phyloP scores from a whole-genome alignment of 148 eudicot species.

The Rhododendron henanense region DNA sequence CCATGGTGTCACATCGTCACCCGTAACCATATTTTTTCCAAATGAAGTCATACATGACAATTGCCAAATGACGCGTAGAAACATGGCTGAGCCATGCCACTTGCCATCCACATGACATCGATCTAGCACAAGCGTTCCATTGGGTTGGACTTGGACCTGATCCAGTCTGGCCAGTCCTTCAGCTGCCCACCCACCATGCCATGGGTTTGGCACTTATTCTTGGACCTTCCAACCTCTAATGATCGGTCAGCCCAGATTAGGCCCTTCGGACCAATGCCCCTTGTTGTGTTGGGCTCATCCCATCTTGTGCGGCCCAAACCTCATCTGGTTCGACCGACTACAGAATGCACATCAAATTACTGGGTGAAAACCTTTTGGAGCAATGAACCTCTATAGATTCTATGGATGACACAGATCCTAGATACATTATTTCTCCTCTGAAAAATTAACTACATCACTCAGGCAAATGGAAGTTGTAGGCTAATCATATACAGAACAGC shows the following conservation, averaged over 20 bases:
- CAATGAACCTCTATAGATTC: neutral
- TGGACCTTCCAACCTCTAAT: neutral
- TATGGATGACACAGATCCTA: neutral
- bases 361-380: neutral
- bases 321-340: neutral
- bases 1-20: neutral
- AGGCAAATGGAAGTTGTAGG: neutral
- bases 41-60: neutral
- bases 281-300: neutral
- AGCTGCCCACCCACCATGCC: neutral
- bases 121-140: neutral
- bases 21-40: neutral
- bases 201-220: neutral
- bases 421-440: neutral
- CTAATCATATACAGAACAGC: neutral
- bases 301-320: neutral
- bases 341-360: neutral
- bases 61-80: neutral
- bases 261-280: neutral
- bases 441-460: neutral
- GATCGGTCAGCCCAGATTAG: neutral
- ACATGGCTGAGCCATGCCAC: neutral
- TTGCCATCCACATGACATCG: neutral
- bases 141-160: neutral
- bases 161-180: neutral